Conservation (phyloP, 352 stramenopile genomes). For the Pythium guiyangense region DNA sequence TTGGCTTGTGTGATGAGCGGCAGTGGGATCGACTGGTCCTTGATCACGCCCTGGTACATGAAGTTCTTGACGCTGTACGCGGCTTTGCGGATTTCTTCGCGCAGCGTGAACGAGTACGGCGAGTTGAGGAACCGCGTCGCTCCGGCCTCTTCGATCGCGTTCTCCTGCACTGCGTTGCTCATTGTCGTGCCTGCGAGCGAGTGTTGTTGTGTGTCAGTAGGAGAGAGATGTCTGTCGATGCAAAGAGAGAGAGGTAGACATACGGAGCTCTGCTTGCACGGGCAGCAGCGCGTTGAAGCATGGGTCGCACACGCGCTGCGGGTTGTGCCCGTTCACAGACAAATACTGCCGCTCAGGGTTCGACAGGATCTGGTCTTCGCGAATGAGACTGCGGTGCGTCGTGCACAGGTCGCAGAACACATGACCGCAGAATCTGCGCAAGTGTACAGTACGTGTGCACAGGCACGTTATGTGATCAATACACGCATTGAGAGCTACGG, state of each 20-base stretch:
- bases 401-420: slow-evolving; percentile 82
- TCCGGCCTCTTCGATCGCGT: slow-evolving; percentile 56
- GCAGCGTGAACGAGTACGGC: slow-evolving; percentile 87
- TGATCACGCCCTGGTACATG: slow-evolving; percentile 83
- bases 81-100: slow-evolving; percentile 91
- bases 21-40: slow-evolving; percentile 88
- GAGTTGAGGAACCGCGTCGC: slow-evolving; percentile 77
- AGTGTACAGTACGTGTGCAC: background rate
- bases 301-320: slow-evolving; percentile 78
- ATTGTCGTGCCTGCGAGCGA: slow-evolving; percentile 43
- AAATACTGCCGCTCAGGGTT: slow-evolving; percentile 72
- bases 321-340: slow-evolving; percentile 75
- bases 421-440: slow-evolving; percentile 52
- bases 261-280: slow-evolving; percentile 67
- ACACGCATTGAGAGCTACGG: background rate
- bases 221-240: too few species aligned
- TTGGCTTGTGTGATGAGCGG: slow-evolving; percentile 86
- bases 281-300: slow-evolving; percentile 56
- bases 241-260: slow-evolving; percentile 6
- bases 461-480: slow-evolving; percentile 4
- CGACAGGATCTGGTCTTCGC: slow-evolving; percentile 65
- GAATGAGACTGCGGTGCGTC: slow-evolving; percentile 62
- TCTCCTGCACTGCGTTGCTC: slow-evolving; percentile 80
- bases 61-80: slow-evolving; percentile 93
- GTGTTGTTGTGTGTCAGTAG: background rate